Evolutionary conservation across 1,284 basidiomycete genomes (phyloP).

Genomic region (Rhodotorula sp.): DNA sequence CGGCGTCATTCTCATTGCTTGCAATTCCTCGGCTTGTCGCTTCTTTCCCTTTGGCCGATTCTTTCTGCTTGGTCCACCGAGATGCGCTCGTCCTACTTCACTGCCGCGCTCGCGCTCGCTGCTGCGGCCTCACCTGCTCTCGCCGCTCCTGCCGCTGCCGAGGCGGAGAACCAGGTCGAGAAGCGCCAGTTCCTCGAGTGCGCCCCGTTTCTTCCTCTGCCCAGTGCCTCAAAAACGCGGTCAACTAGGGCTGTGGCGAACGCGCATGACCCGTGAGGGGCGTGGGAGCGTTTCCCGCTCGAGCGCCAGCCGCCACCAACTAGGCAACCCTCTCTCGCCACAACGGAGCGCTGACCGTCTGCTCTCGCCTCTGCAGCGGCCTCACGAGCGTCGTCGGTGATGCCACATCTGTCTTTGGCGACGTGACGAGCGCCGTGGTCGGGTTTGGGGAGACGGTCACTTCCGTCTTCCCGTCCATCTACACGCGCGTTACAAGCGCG

Average conservation of each 20-base stretch:
- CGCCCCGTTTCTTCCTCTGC: background rate
- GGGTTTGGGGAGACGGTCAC: conserved; percentile 17
- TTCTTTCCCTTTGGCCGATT: background rate
- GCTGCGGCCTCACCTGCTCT: background rate
- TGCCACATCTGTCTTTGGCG: conserved; percentile 13
- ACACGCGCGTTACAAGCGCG: conserved; percentile 18
- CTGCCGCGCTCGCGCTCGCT: conserved; percentile 15
- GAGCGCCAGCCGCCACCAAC: too few species aligned
- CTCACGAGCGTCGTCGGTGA: conserved; percentile 9
- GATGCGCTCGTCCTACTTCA: conserved; percentile 13
- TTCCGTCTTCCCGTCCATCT: conserved; percentile 8
- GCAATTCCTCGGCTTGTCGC: background rate
- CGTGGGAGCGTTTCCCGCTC: too few species aligned
- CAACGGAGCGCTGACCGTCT: background rate
- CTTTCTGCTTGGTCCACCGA: background rate
- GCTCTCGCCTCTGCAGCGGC: background rate
- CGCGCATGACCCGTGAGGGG: too few species aligned
- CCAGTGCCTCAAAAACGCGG: too few species aligned
- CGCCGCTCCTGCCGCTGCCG: conserved; percentile 4
- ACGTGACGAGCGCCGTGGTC: conserved; percentile 5
- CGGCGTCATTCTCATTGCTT: too few species aligned
- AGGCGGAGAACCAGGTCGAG: background rate
- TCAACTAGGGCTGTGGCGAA: too few species aligned
- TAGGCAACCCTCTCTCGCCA: too few species aligned
- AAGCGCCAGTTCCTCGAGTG: conserved; percentile 34